phyloP scores from a whole-genome alignment of 2,329 filamentous ascomycete genomes.

The Gnomoniopsis smithogilvyi region DNA sequence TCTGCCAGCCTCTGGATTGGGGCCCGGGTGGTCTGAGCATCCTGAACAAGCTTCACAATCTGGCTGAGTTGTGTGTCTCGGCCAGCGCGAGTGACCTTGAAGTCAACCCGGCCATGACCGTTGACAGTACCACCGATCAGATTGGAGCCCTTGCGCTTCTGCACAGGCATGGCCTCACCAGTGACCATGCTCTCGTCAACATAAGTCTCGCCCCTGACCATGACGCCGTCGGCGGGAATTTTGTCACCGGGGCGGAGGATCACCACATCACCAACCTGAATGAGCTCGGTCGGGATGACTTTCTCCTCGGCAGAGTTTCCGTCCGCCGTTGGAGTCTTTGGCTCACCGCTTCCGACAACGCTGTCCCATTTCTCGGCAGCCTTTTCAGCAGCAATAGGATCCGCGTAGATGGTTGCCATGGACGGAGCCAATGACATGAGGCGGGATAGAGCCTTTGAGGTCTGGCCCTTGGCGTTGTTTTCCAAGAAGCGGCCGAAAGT shows the following conservation, averaged over 20 bases:
- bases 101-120: conserved; percentile 85
- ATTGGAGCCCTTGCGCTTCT: conserved; percentile 75
- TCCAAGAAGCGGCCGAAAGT: conserved; percentile 88
- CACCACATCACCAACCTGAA: conserved; percentile 91
- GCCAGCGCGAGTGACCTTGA: conserved; percentile 86
- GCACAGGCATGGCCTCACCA: conserved; percentile 91
- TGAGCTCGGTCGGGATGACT: conserved; percentile 86
- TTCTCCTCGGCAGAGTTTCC: conserved; percentile 74
- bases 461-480: conserved; percentile 93
- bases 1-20: conserved; percentile 94
- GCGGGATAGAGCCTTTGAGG: conserved; percentile 85
- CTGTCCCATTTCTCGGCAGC: conserved; percentile 74
- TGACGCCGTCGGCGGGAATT: conserved; percentile 85
- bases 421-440: conserved; percentile 96
- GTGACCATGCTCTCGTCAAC: conserved; percentile 99
- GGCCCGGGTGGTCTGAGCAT: conserved; percentile 89
- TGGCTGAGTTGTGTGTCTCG: conserved; percentile 96
- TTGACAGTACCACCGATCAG: conserved; percentile 96
- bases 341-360: conserved; percentile 35
- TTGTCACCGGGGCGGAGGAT: conserved; percentile 93
- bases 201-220: conserved; percentile 88
- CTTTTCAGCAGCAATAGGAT: conserved; percentile 91
- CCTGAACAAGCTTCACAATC: conserved; percentile 97
- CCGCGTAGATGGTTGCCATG: conserved; percentile 94
- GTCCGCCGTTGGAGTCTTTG: conserved; percentile 42